These are phyloP conservation scores for Iberis amara DNA, from an alignment of 441 rosid genomes.

Conservation along the genomic window DNA sequence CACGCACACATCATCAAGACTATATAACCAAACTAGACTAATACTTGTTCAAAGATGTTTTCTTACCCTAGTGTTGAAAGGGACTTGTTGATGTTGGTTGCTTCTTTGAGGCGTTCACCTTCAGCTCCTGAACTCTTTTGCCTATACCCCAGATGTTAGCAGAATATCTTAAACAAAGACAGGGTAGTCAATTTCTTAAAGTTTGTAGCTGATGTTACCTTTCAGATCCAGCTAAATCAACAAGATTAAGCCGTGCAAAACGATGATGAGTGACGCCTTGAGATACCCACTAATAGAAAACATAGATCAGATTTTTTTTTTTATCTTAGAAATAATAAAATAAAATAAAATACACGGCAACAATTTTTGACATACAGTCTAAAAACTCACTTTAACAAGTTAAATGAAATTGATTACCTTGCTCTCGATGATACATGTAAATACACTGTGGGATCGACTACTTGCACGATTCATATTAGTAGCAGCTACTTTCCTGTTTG, in stretches of 20 bases:
- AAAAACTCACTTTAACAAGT: conserved; percentile 16
- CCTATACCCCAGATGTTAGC: conserved; percentile 36
- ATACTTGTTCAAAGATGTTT: conserved; percentile 11
- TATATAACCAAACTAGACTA: conserved; percentile 9
- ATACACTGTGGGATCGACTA: conserved; percentile 98
- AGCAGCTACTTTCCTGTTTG: conserved; percentile 95
- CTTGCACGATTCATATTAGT: conserved; percentile 97
- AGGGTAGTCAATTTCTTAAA: not conserved
- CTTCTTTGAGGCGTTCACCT: conserved; percentile 98
- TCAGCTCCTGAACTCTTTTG: conserved; percentile 99
- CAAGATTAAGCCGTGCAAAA: conserved; percentile 94
- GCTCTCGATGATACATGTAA: conserved; percentile 91
- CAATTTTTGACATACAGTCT: not conserved
- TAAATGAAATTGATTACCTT: conserved; percentile 43
- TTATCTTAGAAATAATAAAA: conserved; percentile 11
- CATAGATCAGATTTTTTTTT: conserved; percentile 15
- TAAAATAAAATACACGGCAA: not conserved
- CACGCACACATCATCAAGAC: conserved; percentile 16
- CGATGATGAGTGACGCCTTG: conserved; percentile 97
- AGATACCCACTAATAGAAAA: conserved; percentile 74
- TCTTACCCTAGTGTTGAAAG: conserved; percentile 91
- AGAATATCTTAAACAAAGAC: conserved; percentile 11
- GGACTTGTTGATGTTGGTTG: conserved; percentile 95
- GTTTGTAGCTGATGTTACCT: conserved; percentile 46
- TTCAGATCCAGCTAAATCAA: conserved; percentile 98